Conservation (phyloP, 2,329 filamentous ascomycete species). For the Atkinsonella texensis region DNA sequence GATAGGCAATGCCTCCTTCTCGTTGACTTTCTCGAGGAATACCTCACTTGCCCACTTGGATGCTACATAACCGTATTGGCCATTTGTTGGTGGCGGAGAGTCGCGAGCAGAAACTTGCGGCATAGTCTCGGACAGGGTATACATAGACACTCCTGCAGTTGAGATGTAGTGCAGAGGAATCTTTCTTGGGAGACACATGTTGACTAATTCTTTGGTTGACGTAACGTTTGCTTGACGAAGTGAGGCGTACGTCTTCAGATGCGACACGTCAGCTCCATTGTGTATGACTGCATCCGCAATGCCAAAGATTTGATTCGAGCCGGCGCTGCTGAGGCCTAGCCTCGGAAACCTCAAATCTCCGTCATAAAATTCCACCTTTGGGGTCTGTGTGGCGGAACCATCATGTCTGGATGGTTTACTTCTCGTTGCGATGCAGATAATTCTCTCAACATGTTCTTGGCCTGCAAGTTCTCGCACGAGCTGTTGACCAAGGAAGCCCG, state of each 20-base stretch:
- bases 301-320: background rate
- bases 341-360: constrained; percentile 19
- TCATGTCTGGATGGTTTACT: constrained; percentile 6
- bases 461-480: constrained; percentile 8
- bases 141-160: background rate
- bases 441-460: constrained; percentile 16
- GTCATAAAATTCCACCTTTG: constrained; percentile 10
- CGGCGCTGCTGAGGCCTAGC: constrained; percentile 25
- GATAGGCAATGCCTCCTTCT: constrained; percentile 2
- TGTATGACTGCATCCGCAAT: constrained; percentile 34
- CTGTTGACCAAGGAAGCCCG: constrained; percentile 4
- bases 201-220: constrained; percentile 17
- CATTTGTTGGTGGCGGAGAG: constrained; percentile 7
- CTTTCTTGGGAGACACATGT: constrained; percentile 6
- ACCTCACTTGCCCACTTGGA: constrained; percentile 22
- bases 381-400: background rate
- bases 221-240: constrained; percentile 18
- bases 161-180: constrained; percentile 20
- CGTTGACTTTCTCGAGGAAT: constrained; percentile 14
- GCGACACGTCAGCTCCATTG: constrained; percentile 25
- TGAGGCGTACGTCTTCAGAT: constrained; percentile 18
- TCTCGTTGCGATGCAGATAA: constrained; percentile 32
- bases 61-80: constrained; percentile 17
- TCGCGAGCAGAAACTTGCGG: background rate
- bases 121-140: background rate